Conservation (phyloP, 2,329 filamentous ascomycete species). For the Colletotrichum cereale region DNA sequence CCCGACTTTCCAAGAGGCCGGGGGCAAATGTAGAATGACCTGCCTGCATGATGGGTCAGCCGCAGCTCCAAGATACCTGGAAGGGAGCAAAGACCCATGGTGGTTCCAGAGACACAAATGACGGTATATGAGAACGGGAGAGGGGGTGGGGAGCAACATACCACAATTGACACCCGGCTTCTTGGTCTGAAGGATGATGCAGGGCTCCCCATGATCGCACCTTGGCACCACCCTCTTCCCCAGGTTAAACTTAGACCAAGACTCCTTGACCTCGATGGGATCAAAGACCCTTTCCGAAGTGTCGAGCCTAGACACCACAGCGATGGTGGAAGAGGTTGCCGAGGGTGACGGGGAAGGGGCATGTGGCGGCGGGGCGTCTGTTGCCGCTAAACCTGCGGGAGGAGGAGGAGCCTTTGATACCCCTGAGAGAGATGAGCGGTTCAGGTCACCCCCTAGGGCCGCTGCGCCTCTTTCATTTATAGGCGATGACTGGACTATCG, state of each 20-base stretch:
- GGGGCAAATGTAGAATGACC: conserved; percentile 73
- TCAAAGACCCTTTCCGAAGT: conserved; percentile 66
- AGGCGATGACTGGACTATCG: not conserved
- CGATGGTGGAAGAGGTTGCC: not conserved
- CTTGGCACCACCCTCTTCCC: conserved; percentile 79
- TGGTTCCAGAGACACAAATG: not conserved
- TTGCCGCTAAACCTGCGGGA: not conserved
- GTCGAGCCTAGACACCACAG: conserved; percentile 20
- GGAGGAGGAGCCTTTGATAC: conserved; percentile 1
- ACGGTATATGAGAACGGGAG: not conserved
- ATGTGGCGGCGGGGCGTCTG: not conserved
- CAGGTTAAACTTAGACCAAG: conserved; percentile 84
- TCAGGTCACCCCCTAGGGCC: not conserved
- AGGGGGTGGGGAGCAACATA: conserved; percentile 50
- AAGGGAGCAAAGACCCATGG: not conserved
- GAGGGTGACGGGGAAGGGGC: conserved; percentile 1
- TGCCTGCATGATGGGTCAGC: conserved; percentile 54
- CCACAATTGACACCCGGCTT: conserved; percentile 88
- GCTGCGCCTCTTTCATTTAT: conserved; percentile 7
- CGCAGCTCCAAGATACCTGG: not conserved
- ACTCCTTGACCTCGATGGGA: conserved; percentile 79
- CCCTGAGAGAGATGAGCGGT: not conserved
- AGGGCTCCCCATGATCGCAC: conserved; percentile 92
- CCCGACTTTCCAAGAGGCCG: conserved; percentile 87
- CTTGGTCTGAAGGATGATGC: conserved; percentile 85